These are phyloP conservation scores for Phytophthora uliginosa DNA, from an alignment of 352 stramenopile species.

Conservation along the genomic window DNA sequence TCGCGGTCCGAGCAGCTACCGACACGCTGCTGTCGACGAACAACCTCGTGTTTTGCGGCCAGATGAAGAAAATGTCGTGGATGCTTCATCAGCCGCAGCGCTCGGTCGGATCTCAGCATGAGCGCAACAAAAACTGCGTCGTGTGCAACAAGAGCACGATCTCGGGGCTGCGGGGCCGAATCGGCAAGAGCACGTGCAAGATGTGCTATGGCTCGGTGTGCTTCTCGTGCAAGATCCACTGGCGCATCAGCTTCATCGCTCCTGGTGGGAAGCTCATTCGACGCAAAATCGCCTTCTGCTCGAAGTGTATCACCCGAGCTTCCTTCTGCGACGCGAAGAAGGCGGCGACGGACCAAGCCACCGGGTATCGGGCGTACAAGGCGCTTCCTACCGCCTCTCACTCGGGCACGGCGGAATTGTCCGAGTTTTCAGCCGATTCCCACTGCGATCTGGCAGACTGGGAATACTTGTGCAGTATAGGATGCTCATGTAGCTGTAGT, in stretches of 20 bases:
- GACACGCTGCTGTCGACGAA: constrained; percentile 17
- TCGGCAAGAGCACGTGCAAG: constrained; percentile 23
- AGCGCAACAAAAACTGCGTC: constrained; percentile 1
- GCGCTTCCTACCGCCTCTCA: background rate
- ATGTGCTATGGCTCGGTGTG: constrained; percentile 32
- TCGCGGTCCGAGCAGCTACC: background rate
- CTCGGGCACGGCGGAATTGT: background rate
- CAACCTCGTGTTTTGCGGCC: constrained; percentile 31
- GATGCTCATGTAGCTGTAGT: background rate
- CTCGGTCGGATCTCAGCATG: constrained; percentile 19
- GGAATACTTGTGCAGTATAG: background rate
- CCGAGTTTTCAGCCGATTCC: background rate
- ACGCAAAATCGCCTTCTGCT: constrained; percentile 42
- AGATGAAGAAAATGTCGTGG: constrained; percentile 45
- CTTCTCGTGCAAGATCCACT: constrained; percentile 25
- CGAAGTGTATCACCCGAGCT: constrained; percentile 26
- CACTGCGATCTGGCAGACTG: background rate
- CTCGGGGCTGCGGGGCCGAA: constrained; percentile 18
- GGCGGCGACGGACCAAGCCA: constrained; percentile 11
- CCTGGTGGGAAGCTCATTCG: constrained; percentile 20
- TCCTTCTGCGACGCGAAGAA: constrained; percentile 13
- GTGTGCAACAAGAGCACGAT: constrained; percentile 20
- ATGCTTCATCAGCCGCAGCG: constrained; percentile 5
- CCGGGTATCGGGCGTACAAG: background rate
- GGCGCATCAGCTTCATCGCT: constrained; percentile 34